Percentiles rank a stretch among this genome's conserved stretches.
These are phyloP conservation scores for Erysiphe pulchra DNA, from an alignment of 2,329 filamentous ascomycete genomes.

Conservation along the genomic window DNA sequence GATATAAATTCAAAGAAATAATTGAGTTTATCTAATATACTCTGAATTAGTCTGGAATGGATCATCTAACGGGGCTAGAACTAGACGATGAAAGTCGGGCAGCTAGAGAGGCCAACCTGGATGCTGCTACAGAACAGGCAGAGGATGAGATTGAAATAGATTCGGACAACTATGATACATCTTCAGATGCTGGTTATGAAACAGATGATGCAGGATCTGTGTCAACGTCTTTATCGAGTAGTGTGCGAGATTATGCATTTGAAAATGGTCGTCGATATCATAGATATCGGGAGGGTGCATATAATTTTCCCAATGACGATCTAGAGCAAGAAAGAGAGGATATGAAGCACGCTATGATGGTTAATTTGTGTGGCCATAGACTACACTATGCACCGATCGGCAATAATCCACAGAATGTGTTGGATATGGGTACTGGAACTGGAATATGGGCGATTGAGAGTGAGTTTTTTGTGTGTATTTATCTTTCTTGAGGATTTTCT, in stretches of 20 bases:
- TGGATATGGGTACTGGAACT: conserved; percentile 33
- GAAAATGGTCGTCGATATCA: conserved; percentile 35
- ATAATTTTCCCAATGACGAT: conserved; percentile 34
- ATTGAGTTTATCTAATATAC: no score
- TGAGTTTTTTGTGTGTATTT: conserved; percentile 4
- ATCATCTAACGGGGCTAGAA: no score
- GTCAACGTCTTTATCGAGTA: conserved; percentile 10
- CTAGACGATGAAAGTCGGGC: neutral
- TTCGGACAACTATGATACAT: conserved; percentile 3
- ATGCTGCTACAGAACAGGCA: conserved; percentile 7
- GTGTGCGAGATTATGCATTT: conserved; percentile 23
- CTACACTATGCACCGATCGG: conserved; percentile 27
- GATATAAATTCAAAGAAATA: no score
- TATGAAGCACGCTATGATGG: conserved; percentile 17
- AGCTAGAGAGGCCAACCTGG: conserved; percentile 5
- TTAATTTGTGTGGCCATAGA: conserved; percentile 6
- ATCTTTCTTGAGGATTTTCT: neutral
- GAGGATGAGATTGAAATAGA: conserved; percentile 11
- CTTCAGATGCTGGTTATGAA: conserved; percentile 11
- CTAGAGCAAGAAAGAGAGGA: conserved; percentile 31
- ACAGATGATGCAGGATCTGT: conserved; percentile 7
- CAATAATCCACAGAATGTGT: conserved; percentile 20
- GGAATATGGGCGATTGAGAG: conserved; percentile 33
- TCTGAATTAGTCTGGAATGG: no score
- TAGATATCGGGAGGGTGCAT: conserved; percentile 25